These are phyloP conservation scores for Scheffersomyces stambukii DNA, from an alignment of 1,139 yeast genomes.

Conservation along the genomic window DNA sequence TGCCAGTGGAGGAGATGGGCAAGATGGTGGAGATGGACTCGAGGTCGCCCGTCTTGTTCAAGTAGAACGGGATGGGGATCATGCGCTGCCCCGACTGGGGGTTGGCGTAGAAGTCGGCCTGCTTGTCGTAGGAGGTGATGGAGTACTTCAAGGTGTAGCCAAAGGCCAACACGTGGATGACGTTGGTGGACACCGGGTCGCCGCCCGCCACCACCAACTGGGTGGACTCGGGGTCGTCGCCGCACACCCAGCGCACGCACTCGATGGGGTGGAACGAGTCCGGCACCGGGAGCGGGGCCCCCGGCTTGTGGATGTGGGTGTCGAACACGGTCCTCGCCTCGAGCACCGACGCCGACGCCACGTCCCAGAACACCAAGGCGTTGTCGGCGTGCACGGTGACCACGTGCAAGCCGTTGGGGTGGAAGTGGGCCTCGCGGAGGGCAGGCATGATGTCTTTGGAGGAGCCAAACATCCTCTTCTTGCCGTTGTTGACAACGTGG, in stretches of 20 bases:
- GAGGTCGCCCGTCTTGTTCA: constrained; percentile 8
- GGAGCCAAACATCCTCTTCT: constrained; percentile 40
- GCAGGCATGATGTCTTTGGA: constrained; percentile 46
- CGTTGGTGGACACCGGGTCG: constrained; percentile 46
- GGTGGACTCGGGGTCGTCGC: constrained; percentile 77
- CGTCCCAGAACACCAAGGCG: constrained; percentile 89
- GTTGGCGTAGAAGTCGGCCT: constrained; percentile 69
- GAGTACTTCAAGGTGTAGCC: constrained; percentile 80
- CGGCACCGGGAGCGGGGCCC: constrained; percentile 19
- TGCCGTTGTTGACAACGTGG: constrained; percentile 36
- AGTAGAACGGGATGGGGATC: constrained; percentile 26
- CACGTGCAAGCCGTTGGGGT: constrained; percentile 88
- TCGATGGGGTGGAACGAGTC: constrained; percentile 30
- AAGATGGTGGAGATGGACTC: constrained; percentile 26
- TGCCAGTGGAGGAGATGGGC: constrained; percentile 28
- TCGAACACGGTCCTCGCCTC: constrained; percentile 74
- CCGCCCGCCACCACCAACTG: constrained; percentile 72
- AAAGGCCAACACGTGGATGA: constrained; percentile 64
- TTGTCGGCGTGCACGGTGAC: constrained; percentile 79
- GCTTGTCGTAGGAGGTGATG: constrained; percentile 76
- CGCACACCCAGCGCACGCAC: constrained; percentile 67
- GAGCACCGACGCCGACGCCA: constrained; percentile 65
- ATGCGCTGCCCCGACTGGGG: constrained; percentile 48
- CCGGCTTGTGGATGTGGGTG: constrained; percentile 57
- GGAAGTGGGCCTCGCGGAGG: constrained; percentile 67